Conservation (phyloP, 495 filamentous ascomycete genomes). For the Acidomyces sp. region DNA sequence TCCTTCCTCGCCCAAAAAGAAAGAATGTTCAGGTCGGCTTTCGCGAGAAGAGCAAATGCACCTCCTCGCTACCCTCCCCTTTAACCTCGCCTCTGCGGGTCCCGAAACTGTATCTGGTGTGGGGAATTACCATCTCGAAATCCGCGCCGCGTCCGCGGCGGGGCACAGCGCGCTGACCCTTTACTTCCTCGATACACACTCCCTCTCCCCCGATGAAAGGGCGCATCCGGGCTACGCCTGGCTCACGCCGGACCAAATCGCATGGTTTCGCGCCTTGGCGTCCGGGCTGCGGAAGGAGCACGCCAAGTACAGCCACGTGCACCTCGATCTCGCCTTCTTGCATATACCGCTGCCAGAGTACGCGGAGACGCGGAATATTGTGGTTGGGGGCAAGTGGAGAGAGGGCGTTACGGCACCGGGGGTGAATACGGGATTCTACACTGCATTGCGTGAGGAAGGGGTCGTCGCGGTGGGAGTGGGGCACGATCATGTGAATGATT, state of each 20-base stretch:
- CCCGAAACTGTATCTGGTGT: slow-evolving; percentile 75
- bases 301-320: slow-evolving; percentile 72
- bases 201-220: slow-evolving; percentile 80
- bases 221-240: slow-evolving; percentile 85
- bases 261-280: slow-evolving; percentile 77
- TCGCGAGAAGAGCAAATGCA: slow-evolving; percentile 66
- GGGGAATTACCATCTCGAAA: slow-evolving; percentile 88
- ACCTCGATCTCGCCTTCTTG: slow-evolving; percentile 94
- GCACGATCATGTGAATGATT: slow-evolving; percentile 96
- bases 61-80: slow-evolving; percentile 73
- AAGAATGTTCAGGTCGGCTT: too few relatives aligned
- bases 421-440: slow-evolving; percentile 78
- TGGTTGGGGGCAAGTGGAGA: slow-evolving; percentile 46
- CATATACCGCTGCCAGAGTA: slow-evolving; percentile 95
- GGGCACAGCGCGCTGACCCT: slow-evolving; percentile 81
- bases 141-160: slow-evolving; percentile 64
- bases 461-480: slow-evolving; percentile 79
- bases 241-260: slow-evolving; percentile 85
- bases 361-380: slow-evolving; percentile 36
- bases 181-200: slow-evolving; percentile 87
- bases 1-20: too few relatives aligned
- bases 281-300: slow-evolving; percentile 55
- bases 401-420: slow-evolving; percentile 73
- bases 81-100: slow-evolving; percentile 70
- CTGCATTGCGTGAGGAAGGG: slow-evolving; percentile 72